Conservation (phyloP, 352 stramenopile species). For the Pythium plurisporium region DNA sequence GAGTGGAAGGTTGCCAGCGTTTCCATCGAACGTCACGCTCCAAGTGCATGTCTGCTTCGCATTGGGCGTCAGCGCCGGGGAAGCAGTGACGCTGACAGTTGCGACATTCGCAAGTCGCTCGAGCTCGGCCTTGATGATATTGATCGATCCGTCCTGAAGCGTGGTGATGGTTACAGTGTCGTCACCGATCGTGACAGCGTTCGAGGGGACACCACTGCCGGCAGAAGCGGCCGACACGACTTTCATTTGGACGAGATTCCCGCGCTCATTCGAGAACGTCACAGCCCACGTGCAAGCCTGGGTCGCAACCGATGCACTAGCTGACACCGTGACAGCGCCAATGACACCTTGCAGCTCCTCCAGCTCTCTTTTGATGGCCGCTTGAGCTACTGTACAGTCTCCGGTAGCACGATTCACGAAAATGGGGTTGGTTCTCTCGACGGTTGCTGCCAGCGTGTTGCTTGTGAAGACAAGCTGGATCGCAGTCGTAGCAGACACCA, state of each 20-base stretch:
- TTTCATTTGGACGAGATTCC: slow-evolving; percentile 77
- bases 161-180: slow-evolving; percentile 82
- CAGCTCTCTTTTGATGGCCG: slow-evolving; percentile 46
- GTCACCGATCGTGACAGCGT: slow-evolving; percentile 53
- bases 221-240: slow-evolving; percentile 43
- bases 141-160: slow-evolving; percentile 70
- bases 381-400: slow-evolving; percentile 74
- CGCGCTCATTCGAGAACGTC: slow-evolving; percentile 86
- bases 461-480: slow-evolving; percentile 89
- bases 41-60: slow-evolving; percentile 81
- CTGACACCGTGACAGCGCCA: slow-evolving; percentile 45
- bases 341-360: slow-evolving; percentile 36
- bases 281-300: slow-evolving; percentile 87
- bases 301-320: slow-evolving; percentile 39
- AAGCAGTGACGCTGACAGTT: slow-evolving; percentile 81
- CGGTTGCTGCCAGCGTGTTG: slow-evolving; percentile 42
- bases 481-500: slow-evolving; percentile 79
- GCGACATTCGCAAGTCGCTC: slow-evolving; percentile 89
- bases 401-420: slow-evolving; percentile 69
- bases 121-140: slow-evolving; percentile 94
- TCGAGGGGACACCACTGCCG: slow-evolving; percentile 30
- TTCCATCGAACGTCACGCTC: slow-evolving; percentile 93
- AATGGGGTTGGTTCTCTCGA: slow-evolving; percentile 72
- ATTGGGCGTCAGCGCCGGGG: slow-evolving; percentile 29
- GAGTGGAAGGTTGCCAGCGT: slow-evolving; percentile 78